Conservation (phyloP, 2,329 filamentous ascomycete species). For the Diaporthe sp. region DNA sequence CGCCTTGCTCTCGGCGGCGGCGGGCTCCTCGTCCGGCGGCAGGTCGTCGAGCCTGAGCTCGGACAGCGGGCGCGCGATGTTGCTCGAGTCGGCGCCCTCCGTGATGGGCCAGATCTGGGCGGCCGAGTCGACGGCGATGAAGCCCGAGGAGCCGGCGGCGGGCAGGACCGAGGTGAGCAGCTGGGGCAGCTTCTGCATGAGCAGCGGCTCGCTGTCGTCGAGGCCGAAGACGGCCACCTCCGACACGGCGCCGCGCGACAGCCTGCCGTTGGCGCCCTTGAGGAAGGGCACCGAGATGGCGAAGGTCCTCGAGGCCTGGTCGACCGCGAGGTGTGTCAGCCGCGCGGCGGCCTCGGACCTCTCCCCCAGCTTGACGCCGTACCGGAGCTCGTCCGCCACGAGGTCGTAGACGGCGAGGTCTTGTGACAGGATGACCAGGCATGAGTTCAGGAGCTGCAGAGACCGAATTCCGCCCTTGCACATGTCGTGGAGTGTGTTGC, state of each 20-base stretch:
- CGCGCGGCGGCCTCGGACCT: constrained; percentile 55
- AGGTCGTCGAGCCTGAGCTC: constrained; percentile 62
- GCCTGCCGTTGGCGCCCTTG: constrained; percentile 42
- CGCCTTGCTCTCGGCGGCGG: constrained; percentile 44
- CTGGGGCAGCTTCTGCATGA: constrained; percentile 68
- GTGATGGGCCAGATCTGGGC: constrained; percentile 77
- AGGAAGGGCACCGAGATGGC: constrained; percentile 68
- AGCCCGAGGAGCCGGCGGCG: constrained; percentile 75
- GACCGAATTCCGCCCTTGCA: constrained; percentile 75
- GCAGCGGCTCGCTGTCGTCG: constrained; percentile 69
- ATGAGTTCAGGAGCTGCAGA: constrained; percentile 79
- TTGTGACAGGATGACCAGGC: constrained; percentile 81
- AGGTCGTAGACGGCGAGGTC: constrained; percentile 86
- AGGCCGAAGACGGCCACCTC: constrained; percentile 78
- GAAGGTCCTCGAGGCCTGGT: constrained; percentile 74
- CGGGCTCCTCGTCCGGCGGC: constrained; percentile 2
- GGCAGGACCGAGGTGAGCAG: constrained; percentile 77
- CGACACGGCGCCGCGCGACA: constrained; percentile 56
- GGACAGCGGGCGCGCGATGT: constrained; percentile 68
- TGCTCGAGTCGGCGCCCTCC: constrained; percentile 69
- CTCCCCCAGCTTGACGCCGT: constrained; percentile 70
- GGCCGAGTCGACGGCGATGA: constrained; percentile 80
- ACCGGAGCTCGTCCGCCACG: constrained; percentile 81
- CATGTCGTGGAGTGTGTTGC: constrained; percentile 76
- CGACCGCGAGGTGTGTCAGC: constrained; percentile 78